phyloP scores from a whole-genome alignment of 441 rosid genomes.

The Manihot esculenta region DNA sequence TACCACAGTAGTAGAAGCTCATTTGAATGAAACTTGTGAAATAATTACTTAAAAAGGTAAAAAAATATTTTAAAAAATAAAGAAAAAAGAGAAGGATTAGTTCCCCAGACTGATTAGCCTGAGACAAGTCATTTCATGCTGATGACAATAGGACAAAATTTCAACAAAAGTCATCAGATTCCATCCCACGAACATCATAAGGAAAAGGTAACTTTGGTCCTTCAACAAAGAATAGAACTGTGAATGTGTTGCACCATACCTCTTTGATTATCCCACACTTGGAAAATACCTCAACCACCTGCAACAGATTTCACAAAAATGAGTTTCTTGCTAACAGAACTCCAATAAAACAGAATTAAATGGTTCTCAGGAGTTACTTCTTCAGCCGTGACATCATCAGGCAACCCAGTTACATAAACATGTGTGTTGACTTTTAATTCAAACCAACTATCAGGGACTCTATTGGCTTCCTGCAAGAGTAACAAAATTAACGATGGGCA shows the following conservation, averaged over 20 bases:
- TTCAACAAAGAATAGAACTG: slow-evolving; percentile 7
- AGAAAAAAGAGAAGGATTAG: background rate
- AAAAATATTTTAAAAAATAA: background rate
- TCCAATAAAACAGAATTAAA: slow-evolving; percentile 13
- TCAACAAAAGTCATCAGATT: background rate
- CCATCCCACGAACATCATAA: background rate
- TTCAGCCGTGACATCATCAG: slow-evolving; percentile 77
- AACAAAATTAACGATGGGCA: background rate
- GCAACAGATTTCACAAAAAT: slow-evolving; percentile 29
- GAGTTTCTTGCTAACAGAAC: slow-evolving; percentile 29
- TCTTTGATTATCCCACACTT: slow-evolving; percentile 97
- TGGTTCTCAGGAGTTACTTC: slow-evolving; percentile 58
- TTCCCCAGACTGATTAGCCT: background rate
- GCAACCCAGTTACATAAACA: slow-evolving; percentile 90
- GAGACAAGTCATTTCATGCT: background rate
- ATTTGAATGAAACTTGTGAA: background rate
- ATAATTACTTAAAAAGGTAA: background rate
- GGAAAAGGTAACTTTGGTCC: slow-evolving; percentile 4
- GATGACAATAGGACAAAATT: background rate
- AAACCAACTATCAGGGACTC: slow-evolving; percentile 96
- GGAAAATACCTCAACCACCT: slow-evolving; percentile 89
- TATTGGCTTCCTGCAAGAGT: slow-evolving; percentile 72
- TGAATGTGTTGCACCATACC: slow-evolving; percentile 40
- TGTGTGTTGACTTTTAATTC: slow-evolving; percentile 95
- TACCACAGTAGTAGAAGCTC: background rate